These are phyloP conservation scores for Periconia digitata DNA, from an alignment of 2,329 filamentous ascomycete genomes.

Conservation along the genomic window DNA sequence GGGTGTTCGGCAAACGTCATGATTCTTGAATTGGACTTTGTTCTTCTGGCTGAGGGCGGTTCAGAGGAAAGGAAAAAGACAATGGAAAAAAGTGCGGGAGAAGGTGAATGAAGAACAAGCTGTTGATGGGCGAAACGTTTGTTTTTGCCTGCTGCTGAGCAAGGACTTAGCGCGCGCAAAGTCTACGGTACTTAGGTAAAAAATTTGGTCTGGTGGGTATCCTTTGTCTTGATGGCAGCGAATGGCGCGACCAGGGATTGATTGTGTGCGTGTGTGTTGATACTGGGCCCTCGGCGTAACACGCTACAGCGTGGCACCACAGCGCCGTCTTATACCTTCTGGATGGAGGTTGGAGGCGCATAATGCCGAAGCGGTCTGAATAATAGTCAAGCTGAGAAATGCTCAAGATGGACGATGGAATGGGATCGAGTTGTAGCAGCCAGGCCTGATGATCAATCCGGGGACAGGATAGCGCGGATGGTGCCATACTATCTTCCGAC, in stretches of 20 bases:
- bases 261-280: not conserved
- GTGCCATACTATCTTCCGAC: constrained; percentile 32
- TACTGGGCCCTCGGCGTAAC: not conserved
- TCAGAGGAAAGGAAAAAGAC: not conserved
- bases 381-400: constrained; percentile 24
- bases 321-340: not conserved
- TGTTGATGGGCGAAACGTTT: not conserved
- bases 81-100: not conserved
- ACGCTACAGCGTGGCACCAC: not conserved
- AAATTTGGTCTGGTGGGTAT: not conserved
- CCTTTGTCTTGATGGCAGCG: not conserved
- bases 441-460: constrained; percentile 4
- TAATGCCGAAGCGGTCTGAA: constrained; percentile 10
- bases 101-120: not conserved
- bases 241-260: not conserved
- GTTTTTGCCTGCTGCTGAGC: too few relatives aligned
- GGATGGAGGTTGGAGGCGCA: not conserved
- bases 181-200: not conserved
- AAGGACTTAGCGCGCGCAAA: not conserved
- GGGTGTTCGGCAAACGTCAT: constrained; percentile 53
- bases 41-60: not conserved
- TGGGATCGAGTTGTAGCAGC: not conserved
- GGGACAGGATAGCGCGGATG: constrained; percentile 35
- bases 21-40: not conserved
- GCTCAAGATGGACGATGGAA: not conserved